Base-by-base conservation (phyloP, 345 rosid genomes). In the Gossypium anomalum region DNA sequence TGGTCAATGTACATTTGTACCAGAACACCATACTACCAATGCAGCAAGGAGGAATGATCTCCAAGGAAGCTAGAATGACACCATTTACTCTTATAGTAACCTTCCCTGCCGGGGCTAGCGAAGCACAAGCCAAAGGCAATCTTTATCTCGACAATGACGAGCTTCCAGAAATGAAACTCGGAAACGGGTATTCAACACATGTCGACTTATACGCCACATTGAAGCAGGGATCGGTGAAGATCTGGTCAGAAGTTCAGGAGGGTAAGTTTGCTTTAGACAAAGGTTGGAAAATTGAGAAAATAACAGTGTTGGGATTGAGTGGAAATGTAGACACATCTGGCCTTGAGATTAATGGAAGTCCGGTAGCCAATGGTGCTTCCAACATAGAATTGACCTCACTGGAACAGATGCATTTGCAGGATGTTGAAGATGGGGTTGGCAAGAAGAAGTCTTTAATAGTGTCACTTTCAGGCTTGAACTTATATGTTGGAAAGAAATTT, bases 111-210 rank as follows among this genome's bases (percentile, higher is more conserved):
- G 97, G 97, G 22, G 86, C 86, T 53, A 71, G 72, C 0, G 82
- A 86, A n/a, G 92, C 84, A 15, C 80, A 89, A 77, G 99, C 99
- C 13, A 86, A 81, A 17, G 99, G 98, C 8, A 84, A 77, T 5
- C 86, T 95, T 22, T 95, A 72, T 78, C 80, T 93, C 7, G 98
- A 95, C 67, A 79, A 95, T 2, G 99, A 95, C 23, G 98, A 95
- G 82, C 97, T 89, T 59, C 97, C 93, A 0, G 94, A 93, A 74
- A 95, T 95, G 98, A 88, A 82, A 76, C 92, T 95, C 6, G 93
- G 90, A 59, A 86, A 80, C 2, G 94, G 98, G 12, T 81, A 79
- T 65, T 85, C 98, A 13, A 84, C 92, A 0, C 89, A 85, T 68
- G 80, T 89, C 2, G 83, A 90, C 11, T 87, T 95, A 51, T 85